Percentiles rank a stretch among this genome's conserved stretches.
Evolutionary conservation across 306 rosid species (phyloP).

Genomic region (barrel medic (Medicago truncatula)): DNA sequence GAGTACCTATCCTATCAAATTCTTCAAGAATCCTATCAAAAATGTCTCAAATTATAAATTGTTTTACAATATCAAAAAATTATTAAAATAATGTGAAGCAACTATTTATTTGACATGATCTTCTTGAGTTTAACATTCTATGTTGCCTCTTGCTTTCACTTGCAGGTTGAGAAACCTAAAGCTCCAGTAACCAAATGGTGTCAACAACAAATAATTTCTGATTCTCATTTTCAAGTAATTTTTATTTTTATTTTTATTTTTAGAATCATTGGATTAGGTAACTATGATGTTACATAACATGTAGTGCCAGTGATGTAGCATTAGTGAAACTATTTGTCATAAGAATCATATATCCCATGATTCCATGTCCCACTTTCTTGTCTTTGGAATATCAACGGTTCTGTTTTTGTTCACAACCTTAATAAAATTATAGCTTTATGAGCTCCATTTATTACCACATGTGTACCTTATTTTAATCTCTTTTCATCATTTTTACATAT

Average conservation of each 20-base stretch:
- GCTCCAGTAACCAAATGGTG: conserved; percentile 52
- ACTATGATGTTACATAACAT: conserved; percentile 16
- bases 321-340: conserved; percentile 28
- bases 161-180: conserved; percentile 76
- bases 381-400: conserved; percentile 39
- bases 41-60: no score
- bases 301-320: conserved; percentile 35
- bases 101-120: not conserved
- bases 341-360: conserved; percentile 41
- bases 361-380: conserved; percentile 44
- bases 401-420: conserved; percentile 20
- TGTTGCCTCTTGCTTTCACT: not conserved
- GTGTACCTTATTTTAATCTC: not conserved
- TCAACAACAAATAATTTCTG: conserved; percentile 27
- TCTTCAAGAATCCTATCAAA: no score
- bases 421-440: conserved; percentile 31
- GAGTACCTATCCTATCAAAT: no score
- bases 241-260: not conserved
- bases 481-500: not conserved
- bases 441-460: not conserved
- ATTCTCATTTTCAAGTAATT: conserved; percentile 19
- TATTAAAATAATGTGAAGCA: no score
- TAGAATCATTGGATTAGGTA: conserved; percentile 8
- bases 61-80: no score
- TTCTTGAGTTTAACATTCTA: conserved; percentile 22